Evolutionary conservation across 2,329 filamentous ascomycete species (phyloP), one percentile per base, ranked within the genome.

Genomic region (Fusarium fujikuroi): DNA sequence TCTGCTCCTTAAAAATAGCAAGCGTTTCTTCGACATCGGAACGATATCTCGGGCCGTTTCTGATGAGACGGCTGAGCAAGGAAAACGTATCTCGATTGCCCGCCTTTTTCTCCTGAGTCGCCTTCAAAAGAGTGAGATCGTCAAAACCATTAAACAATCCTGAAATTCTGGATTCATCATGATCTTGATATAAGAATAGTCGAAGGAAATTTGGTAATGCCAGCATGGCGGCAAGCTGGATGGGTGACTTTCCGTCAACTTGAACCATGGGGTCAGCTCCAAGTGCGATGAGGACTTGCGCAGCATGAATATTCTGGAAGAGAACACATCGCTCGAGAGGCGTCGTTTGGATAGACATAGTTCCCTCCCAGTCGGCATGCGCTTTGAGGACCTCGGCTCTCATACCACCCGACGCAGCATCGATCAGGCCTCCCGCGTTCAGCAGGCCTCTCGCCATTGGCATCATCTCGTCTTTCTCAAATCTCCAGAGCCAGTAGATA

Each of bases 161-260:
- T 4, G 30, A 15, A 0, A n/a, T 16, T 4, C 1, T 47, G 0
- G 21, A 14, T 3, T 32, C 5, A 5, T 21, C 5, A 23, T 28
- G 9, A 9, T 23, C 36, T 9, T 52, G 34, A 3, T 15, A 23
- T 8, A 60, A 10, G 7, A 60, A 60, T 0, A 60, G 21, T 52
- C 44, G 43, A 2, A 60, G 57, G 8, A 60, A 60, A 12, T 60
- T 60, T 0, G 57, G 57, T 0, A 52, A 10, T 32, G 57, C 57
- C 3, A 60, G 34, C 21, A 60, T 18, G 5, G 57, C 43, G 2
- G 57, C 44, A 21, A 60, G 57, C 4, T 60, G 7, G 2, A 52
- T 32, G 1, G 57, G 57, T 9, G 57, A 40, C 15, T 23, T 52
- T 11, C 34, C 43, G 1, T 11, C 43, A 9, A 60, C 32, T 39